Evolutionary conservation across 2,329 filamentous ascomycete genomes (phyloP).

Genomic region (Coleophoma crateriformis): DNA sequence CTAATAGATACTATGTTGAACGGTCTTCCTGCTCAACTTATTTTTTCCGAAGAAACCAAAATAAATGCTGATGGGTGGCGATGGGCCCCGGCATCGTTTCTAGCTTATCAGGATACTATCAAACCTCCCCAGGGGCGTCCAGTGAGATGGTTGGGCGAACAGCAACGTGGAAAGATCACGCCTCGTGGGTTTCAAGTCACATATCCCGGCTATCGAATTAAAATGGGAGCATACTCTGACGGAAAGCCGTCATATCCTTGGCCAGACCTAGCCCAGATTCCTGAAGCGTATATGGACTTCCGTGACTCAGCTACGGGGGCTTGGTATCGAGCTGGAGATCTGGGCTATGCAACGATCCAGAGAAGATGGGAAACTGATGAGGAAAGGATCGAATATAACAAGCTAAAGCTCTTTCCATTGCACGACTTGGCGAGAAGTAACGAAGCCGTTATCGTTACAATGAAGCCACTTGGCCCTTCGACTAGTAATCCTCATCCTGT

Average conservation of each 20-base stretch:
- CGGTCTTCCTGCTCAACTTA: slow-evolving; percentile 14
- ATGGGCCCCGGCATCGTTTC: slow-evolving; percentile 19
- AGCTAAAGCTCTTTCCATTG: slow-evolving; percentile 3
- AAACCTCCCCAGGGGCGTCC: too few species aligned
- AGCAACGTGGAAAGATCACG: too few species aligned
- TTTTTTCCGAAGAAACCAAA: slow-evolving; percentile 20
- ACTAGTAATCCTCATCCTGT: neutral
- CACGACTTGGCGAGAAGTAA: slow-evolving; percentile 4
- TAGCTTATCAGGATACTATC: neutral
- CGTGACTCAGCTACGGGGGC: neutral
- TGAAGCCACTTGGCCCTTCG: neutral
- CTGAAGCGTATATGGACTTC: slow-evolving; percentile 5
- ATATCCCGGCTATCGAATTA: too few species aligned
- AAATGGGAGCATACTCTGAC: too few species aligned
- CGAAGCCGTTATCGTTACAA: slow-evolving; percentile 1
- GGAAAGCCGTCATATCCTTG: too few species aligned
- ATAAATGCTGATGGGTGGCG: slow-evolving; percentile 18
- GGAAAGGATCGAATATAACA: slow-evolving; percentile 5
- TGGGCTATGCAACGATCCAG: neutral
- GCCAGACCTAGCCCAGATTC: neutral
- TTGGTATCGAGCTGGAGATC: slow-evolving; percentile 4
- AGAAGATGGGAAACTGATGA: slow-evolving; percentile 4
- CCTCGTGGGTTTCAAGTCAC: too few species aligned
- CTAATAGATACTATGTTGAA: slow-evolving; percentile 9
- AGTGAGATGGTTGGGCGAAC: neutral